Conservation (phyloP, 768 basidiomycete genomes). For the Suillus plorans region DNA sequence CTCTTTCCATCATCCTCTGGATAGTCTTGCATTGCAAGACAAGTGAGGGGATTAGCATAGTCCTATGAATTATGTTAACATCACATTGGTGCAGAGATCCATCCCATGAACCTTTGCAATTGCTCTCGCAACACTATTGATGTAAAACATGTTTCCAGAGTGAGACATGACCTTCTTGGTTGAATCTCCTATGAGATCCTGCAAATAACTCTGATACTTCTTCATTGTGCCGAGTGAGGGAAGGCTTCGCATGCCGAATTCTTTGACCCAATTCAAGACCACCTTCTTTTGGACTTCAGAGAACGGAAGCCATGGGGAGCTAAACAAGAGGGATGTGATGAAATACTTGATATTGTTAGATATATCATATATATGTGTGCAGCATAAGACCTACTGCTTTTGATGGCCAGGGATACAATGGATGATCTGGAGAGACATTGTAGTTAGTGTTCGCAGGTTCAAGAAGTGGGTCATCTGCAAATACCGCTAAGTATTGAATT, state of each 20-base stretch:
- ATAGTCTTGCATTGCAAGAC: no score
- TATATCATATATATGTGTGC: no score
- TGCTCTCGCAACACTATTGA: constrained; percentile 11
- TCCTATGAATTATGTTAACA: no score
- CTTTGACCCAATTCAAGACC: constrained; percentile 27
- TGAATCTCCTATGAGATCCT: constrained; percentile 20
- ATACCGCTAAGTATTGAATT: background rate
- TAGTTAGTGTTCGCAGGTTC: no score
- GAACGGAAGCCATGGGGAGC: constrained; percentile 27
- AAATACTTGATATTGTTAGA: constrained; percentile 17
- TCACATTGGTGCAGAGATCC: no score
- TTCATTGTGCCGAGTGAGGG: constrained; percentile 19
- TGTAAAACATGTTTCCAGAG: constrained; percentile 27
- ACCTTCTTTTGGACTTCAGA: constrained; percentile 28
- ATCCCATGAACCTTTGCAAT: constrained; percentile 9
- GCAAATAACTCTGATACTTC: background rate
- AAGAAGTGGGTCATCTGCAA: no score
- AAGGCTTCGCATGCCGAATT: constrained; percentile 23
- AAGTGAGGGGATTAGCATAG: no score
- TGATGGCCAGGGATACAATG: no score
- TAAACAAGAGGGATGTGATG: constrained; percentile 28
- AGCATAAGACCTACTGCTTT: no score
- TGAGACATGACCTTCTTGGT: constrained; percentile 17
- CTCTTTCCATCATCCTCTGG: no score
- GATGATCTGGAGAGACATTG: no score